These are phyloP conservation scores for Cornus kousa DNA, from an alignment of 148 eudicot species.

Conservation along the genomic window DNA sequence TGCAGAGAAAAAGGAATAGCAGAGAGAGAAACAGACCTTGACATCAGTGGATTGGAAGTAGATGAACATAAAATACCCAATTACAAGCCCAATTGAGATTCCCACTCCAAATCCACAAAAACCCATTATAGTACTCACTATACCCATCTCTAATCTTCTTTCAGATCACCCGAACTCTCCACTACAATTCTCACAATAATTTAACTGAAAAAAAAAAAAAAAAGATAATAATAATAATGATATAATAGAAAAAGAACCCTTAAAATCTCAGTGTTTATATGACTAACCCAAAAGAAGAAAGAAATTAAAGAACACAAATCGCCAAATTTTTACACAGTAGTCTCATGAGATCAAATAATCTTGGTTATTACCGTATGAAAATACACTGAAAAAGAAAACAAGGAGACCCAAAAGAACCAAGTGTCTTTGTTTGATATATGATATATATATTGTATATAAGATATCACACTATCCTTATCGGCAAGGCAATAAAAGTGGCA, in stretches of 20 bases:
- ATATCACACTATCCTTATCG: neutral
- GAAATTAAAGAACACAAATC: neutral
- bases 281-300: neutral
- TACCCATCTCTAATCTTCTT: constrained; percentile 55
- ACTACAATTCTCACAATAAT: neutral
- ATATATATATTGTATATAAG: neutral
- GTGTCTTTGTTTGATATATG: neutral
- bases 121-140: constrained; percentile 66
- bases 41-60: constrained; percentile 70
- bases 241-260: neutral
- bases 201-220: neutral
- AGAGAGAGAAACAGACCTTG: constrained; percentile 46
- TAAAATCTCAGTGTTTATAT: neutral
- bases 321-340: neutral
- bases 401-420: neutral
- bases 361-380: neutral
- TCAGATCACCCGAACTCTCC: constrained; percentile 8
- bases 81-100: constrained; percentile 57
- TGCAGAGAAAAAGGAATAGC: neutral
- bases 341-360: neutral
- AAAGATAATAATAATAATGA: neutral
- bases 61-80: constrained; percentile 83
- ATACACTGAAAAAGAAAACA: neutral
- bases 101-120: constrained; percentile 86
- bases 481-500: constrained; percentile 15